phyloP scores from a whole-genome alignment of 345 rosid genomes.

The Rhizophora apiculata region DNA sequence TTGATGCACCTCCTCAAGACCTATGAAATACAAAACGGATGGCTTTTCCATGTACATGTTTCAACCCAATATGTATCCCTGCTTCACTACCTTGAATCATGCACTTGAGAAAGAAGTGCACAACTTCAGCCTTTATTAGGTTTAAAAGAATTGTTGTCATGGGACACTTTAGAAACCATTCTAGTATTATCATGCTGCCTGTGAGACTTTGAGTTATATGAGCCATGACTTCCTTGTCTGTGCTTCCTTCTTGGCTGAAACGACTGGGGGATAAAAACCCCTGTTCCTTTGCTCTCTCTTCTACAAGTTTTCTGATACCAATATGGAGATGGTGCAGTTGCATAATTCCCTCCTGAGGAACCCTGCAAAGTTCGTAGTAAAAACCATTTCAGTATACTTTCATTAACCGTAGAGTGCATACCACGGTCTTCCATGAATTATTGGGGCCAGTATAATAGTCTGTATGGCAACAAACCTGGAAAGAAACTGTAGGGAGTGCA shows the following conservation, averaged over 20 bases:
- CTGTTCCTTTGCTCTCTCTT: constrained; percentile 85
- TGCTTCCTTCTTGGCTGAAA: constrained; percentile 66
- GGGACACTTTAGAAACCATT: constrained; percentile 33
- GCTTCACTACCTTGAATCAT: constrained; percentile 13
- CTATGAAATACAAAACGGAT: background rate
- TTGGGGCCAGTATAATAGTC: too few relatives aligned
- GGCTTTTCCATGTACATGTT: constrained; percentile 25
- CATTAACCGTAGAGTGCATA: background rate
- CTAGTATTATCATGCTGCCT: constrained; percentile 35
- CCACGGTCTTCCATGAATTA: background rate
- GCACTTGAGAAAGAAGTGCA: background rate
- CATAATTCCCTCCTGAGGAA: constrained; percentile 42
- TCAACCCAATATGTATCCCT: constrained; percentile 3
- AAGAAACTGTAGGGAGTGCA: constrained; percentile 54
- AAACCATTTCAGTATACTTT: background rate
- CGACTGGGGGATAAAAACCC: constrained; percentile 76
- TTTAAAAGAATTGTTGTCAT: constrained; percentile 28
- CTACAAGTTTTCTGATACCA: constrained; percentile 41
- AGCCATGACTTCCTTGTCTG: constrained; percentile 53
- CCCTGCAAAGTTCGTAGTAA: constrained; percentile 32
- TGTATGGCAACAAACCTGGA: constrained; percentile 48
- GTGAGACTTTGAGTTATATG: constrained; percentile 44
- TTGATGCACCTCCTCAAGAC: constrained; percentile 14
- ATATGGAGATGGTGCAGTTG: constrained; percentile 42
- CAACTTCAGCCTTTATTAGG: constrained; percentile 33